Conservation (phyloP, 1,284 basidiomycete genomes). For the Pseudozyma sp. region DNA sequence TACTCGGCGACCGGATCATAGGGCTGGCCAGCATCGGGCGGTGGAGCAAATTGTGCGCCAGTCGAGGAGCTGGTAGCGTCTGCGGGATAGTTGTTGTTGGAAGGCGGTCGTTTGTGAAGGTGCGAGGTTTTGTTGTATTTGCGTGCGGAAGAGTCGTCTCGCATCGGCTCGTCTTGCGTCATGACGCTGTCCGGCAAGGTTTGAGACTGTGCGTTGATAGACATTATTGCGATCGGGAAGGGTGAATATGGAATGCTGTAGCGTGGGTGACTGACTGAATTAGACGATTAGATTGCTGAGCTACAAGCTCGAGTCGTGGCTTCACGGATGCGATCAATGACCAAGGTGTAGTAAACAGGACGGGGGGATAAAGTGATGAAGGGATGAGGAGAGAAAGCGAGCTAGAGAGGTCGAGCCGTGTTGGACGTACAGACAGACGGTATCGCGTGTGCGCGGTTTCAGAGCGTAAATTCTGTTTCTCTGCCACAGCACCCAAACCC, state of each 20-base stretch:
- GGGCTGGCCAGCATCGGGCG: conserved; percentile 17
- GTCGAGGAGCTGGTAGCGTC: conserved; percentile 15
- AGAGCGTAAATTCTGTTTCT: background rate
- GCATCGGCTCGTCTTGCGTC: conserved; percentile 41
- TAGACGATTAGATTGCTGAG: too few species aligned
- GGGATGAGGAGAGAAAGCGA: background rate
- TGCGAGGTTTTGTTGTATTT: conserved; percentile 55
- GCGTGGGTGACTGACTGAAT: too few species aligned
- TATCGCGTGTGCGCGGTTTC: conserved; percentile 4
- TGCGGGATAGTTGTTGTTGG: conserved; percentile 4
- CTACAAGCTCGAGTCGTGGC: too few species aligned
- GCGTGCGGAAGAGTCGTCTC: conserved; percentile 51
- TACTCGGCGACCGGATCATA: conserved; percentile 50
- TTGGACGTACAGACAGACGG: background rate
- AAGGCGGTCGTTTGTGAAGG: conserved; percentile 21
- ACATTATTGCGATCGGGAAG: conserved; percentile 19
- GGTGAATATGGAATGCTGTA: too few species aligned
- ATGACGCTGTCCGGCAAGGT: conserved; percentile 23
- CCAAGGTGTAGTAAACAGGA: background rate
- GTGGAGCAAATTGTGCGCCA: conserved; percentile 12
- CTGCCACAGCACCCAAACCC: background rate
- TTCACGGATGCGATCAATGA: too few species aligned
- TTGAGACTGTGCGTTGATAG: conserved; percentile 15
- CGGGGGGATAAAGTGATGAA: background rate
- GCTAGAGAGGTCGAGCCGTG: background rate